Evolutionary conservation across 2,329 filamentous ascomycete genomes (phyloP), one percentile per base, ranked within the genome.

Genomic region (Plectosphaerella sp.): DNA sequence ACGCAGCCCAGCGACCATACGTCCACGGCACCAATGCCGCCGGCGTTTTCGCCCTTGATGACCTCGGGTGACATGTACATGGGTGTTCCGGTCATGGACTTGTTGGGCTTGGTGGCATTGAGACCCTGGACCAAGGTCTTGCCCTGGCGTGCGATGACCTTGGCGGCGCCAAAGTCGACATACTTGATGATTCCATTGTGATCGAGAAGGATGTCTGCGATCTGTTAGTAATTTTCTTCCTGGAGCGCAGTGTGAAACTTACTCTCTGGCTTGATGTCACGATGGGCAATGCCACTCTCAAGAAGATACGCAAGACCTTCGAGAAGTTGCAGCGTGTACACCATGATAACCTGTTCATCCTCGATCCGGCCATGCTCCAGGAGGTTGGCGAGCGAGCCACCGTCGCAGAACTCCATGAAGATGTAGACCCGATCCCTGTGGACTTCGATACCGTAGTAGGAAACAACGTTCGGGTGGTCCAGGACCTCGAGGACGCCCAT

Each of bases 1-100:
- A 99, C 94, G 66, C 94, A 99, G 50, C 94, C 93, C 3, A 99
- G 79, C 3, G 92, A 97, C 93, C 93, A 99, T 56, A 97, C 86
- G 65, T 99, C 93, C 45, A 95, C 91, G 3, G 92, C 87, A 39
- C 92, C 93, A 53, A 91, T 87, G 58, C 89, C 87, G 51, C 89
- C 88, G 12, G 85, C 76, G 66, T 85, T 86, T 58, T 92, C 87
- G 52, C 94, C 94, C 64, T 92, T 95, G 75, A 99, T 97, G 41
- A 97, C 91, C 75, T 99, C 94, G 5, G 94, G 94, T 7, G 94
- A 97, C 94, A 99, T 99, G 77, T 99, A 99, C 94, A 99, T 99
- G 3, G 94, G 94, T 11, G 94, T 99, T 60, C 94, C 94, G 18
- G 92, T 96, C 86, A 97, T 97, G 36, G 89, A 94, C 65, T 91